These are phyloP conservation scores for Brassica hybrid DNA, from an alignment of 441 rosid species.

Conservation along the genomic window DNA sequence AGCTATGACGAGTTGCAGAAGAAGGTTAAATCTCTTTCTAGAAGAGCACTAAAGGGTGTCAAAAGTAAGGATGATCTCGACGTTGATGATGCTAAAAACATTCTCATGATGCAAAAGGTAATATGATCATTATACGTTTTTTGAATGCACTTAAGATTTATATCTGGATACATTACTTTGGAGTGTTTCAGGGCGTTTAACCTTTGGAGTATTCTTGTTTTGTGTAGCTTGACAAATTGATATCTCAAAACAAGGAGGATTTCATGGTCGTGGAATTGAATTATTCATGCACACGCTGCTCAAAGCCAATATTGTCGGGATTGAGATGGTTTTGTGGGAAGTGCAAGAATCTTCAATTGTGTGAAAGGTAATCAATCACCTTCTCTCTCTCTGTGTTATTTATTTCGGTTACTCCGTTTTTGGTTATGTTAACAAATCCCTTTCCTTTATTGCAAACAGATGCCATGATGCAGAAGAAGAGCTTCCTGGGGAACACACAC, in stretches of 20 bases:
- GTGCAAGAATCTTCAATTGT: constrained; percentile 68
- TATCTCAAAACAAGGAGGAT: constrained; percentile 60
- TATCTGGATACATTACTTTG: background rate
- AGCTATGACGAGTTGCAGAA: constrained; percentile 31
- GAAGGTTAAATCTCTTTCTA: constrained; percentile 53
- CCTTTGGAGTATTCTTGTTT: constrained; percentile 7
- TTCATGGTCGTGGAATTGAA: constrained; percentile 65
- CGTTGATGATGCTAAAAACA: constrained; percentile 56
- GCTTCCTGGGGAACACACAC: constrained; percentile 41
- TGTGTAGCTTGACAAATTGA: constrained; percentile 56
- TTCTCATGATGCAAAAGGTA: constrained; percentile 69
- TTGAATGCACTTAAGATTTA: background rate
- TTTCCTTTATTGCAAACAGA: constrained; percentile 47
- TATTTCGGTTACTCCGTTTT: background rate
- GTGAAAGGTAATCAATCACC: constrained; percentile 52
- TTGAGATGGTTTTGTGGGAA: constrained; percentile 63
- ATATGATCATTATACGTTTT: background rate
- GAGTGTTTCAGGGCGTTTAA: background rate
- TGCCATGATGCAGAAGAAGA: constrained; percentile 55
- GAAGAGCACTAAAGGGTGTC: constrained; percentile 59
- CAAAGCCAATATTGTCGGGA: constrained; percentile 54
- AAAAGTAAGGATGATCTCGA: constrained; percentile 43
- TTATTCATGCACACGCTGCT: constrained; percentile 61
- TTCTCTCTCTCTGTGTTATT: background rate
- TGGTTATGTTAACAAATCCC: constrained; percentile 1